phyloP scores from a whole-genome alignment of 2,329 filamentous ascomycete species.

The Mycosphaerella sp. region DNA sequence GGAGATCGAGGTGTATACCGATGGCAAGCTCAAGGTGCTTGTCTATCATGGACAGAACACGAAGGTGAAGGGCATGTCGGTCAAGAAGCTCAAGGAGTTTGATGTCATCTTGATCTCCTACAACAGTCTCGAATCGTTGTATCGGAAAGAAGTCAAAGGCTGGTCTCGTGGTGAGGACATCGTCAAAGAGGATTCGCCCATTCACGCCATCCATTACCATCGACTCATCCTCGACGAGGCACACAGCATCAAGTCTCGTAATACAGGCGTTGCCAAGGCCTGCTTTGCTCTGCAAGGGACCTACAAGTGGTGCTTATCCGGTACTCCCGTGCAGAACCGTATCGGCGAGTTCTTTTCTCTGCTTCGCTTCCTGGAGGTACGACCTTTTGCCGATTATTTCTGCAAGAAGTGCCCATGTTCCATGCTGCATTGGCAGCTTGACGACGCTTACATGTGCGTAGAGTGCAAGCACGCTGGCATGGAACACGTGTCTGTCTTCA shows the following conservation, averaged over 20 bases:
- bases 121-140: constrained; percentile 81
- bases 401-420: constrained; percentile 82
- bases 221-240: constrained; percentile 91
- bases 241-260: constrained; percentile 87
- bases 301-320: constrained; percentile 93
- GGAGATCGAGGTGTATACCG: constrained; percentile 60
- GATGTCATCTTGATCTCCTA: constrained; percentile 98
- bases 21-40: constrained; percentile 82
- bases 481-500: constrained; percentile 75
- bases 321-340: constrained; percentile 77
- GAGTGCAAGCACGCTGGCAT: constrained; percentile 61
- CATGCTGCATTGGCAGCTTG: constrained; percentile 74
- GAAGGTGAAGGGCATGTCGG: constrained; percentile 69
- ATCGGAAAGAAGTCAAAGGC: constrained; percentile 86
- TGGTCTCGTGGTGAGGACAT: constrained; percentile 74
- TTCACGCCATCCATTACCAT: constrained; percentile 83
- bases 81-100: constrained; percentile 70
- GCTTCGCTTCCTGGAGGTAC: constrained; percentile 80
- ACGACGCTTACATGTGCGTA: constrained; percentile 63
- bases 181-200: constrained; percentile 66
- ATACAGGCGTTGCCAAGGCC: constrained; percentile 85
- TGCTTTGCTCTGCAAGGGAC: constrained; percentile 83
- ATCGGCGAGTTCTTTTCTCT: constrained; percentile 40
- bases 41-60: constrained; percentile 83
- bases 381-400: constrained; percentile 87